Evolutionary conservation across 345 rosid species (phyloP), one percentile per base, ranked within the genome.

Genomic region (Firmiana major): DNA sequence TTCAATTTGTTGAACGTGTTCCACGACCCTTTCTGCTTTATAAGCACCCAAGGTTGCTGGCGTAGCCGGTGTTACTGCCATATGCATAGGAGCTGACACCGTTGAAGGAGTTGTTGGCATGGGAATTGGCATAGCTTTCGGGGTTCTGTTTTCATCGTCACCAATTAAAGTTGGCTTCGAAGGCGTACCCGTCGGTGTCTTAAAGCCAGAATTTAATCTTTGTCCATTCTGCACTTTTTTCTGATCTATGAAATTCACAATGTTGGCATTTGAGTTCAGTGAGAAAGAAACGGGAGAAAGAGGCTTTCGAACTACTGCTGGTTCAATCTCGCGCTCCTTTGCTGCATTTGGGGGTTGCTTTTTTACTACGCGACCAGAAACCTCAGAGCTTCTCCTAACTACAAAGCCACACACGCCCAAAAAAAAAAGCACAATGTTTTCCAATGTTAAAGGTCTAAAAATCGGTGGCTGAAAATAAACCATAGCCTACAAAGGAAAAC

Each of bases 301-400:
- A 0, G 94, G 91, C 66, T 88, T 87, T 57, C 94, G 83, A 19
- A 67, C 66, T 75, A 77, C 40, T 17, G 79, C 77, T 21, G 90
- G 68, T 67, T 72, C 84, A 12, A 69, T 75, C 82, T 64, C 76
- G 9, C 49, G 63, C 12, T 79, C 63, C 76, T 81, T 87, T 9
- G 85, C 85, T 24, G 81, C 71, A 63, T 43, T 80, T 1, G 75
- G 63, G 19, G 81, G 21, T 9, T 80, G 84, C 81, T 83, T 87
- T 82, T 87, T 77, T 42, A 66, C 74, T 17, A 81, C 11, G 78
- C 67, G 90, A 74, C 90, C 86, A 78, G 71, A 75, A 74, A 87
- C 83, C 82, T 88, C 91, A 31, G 90, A 89, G 82, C 53, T 76
- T 80, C 89, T 89, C 82, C 90, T 85, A 36, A 85, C 93, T 91